Evolutionary conservation across 805 yeast genomes (phyloP).

Genomic region (Schwanniomyces pseudopolymorphus): DNA sequence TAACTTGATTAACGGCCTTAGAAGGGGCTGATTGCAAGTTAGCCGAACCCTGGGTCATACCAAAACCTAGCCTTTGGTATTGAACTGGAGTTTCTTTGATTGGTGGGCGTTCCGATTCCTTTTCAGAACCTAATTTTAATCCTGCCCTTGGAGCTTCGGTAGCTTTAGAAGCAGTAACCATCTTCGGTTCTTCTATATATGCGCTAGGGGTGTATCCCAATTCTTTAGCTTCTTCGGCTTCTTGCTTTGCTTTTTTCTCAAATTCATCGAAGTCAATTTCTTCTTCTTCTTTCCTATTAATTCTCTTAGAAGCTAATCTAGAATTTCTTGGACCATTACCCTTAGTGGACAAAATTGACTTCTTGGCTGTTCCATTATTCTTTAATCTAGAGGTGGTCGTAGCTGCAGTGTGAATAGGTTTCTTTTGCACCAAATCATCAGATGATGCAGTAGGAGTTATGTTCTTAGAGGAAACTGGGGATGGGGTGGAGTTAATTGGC

Average conservation of each 20-base stretch:
- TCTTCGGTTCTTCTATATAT: slow-evolving; percentile 13
- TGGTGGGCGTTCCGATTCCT: slow-evolving; percentile 17
- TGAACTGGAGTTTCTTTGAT: slow-evolving; percentile 58
- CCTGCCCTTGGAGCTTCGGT: slow-evolving; percentile 1
- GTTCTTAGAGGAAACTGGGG: slow-evolving; percentile 48
- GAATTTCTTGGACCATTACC: slow-evolving; percentile 56
- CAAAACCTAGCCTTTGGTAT: slow-evolving; percentile 84
- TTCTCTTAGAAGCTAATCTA: slow-evolving; percentile 53
- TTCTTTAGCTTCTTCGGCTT: slow-evolving; percentile 64
- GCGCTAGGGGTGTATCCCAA: slow-evolving; percentile 51
- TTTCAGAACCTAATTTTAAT: slow-evolving; percentile 4
- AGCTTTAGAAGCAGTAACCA: slow-evolving; percentile 2
- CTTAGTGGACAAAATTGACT: slow-evolving; percentile 46
- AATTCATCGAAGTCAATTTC: slow-evolving; percentile 59
- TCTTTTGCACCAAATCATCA: slow-evolving; percentile 32
- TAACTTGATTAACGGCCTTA: slow-evolving; percentile 51
- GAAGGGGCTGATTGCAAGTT: slow-evolving; percentile 24
- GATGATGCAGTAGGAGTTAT: slow-evolving; percentile 43
- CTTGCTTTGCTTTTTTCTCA: slow-evolving; percentile 78
- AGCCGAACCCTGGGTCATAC: slow-evolving; percentile 73
- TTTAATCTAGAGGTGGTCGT: slow-evolving; percentile 16
- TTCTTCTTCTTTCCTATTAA: slow-evolving; percentile 46
- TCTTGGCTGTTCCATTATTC: slow-evolving; percentile 19
- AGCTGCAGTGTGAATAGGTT: slow-evolving; percentile 16
- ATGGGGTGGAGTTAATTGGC: slow-evolving; percentile 56